Evolutionary conservation across 2,329 filamentous ascomycete genomes (phyloP), one percentile per base, ranked within the genome.

Genomic region (Teratosphaeriaceae sp.): DNA sequence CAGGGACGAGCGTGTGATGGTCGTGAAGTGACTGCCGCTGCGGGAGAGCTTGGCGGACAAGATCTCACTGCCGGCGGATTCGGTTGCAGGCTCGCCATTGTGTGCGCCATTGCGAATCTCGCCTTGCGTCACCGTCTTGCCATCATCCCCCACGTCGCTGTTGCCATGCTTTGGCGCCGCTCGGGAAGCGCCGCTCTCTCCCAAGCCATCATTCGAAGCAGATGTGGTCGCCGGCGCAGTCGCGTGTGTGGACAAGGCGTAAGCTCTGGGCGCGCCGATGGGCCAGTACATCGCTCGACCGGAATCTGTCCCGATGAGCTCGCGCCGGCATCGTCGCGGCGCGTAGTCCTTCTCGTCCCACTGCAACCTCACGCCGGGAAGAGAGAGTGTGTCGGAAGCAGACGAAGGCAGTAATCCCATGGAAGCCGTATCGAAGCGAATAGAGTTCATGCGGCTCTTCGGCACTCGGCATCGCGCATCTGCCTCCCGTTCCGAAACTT

Each of bases 231-330:
- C 62, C 48, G 69, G 73, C 52, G 72, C 65, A 43, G 68, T 65
- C 43, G 72, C 65, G 60, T 76, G 78, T 68, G 79, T 85, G 69
- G 75, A 85, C 56, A 84, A 84, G 61, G 85, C 82, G 71, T 87
- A 90, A 64, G 89, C 81, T 64, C 82, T 81, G 61, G 87, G 85
- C 63, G 85, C 85, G 65, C 85, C 86, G 65, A 88, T 79, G 60
- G 87, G 87, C 87, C 87, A 94, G 76, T 94, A 94, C 87, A 92
- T 94, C 74, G 57, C 58, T n/a, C 22, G 20, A 12, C 35, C 19
- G 12, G 3, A 15, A 11, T 26, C 20, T 21, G 31, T 11, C 20
- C 5, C 31, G 31, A 21, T 35, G 31, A 7, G 20, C n/a, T 19
- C 16, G 20, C 35, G 19, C 20, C 24, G 12, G 20, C 35, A 38